phyloP scores from a whole-genome alignment of 306 rosid species.

The Chamaecrista fasciculata region DNA sequence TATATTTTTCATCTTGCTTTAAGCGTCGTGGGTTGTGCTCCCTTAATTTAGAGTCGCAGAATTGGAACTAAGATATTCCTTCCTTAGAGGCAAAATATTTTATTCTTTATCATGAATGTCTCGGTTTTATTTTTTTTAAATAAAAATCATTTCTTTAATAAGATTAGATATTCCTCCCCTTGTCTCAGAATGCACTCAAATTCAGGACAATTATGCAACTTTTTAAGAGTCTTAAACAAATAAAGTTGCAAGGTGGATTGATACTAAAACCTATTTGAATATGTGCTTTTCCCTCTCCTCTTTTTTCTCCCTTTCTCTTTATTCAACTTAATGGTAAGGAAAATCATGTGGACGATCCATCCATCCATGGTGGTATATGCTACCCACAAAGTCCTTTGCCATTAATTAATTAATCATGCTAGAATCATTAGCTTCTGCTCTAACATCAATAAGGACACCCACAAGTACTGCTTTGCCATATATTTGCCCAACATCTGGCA shows the following conservation, averaged over 20 bases:
- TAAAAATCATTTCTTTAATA: not conserved
- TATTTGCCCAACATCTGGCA: slow-evolving; percentile 45
- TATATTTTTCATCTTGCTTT: slow-evolving; percentile 36
- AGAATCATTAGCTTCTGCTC: slow-evolving; percentile 51
- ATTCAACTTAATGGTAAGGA: slow-evolving; percentile 48
- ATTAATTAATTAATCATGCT: slow-evolving; percentile 45
- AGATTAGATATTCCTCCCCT: slow-evolving; percentile 72
- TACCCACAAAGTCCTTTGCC: slow-evolving; percentile 34
- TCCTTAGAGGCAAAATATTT: slow-evolving; percentile 61
- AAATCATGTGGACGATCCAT: slow-evolving; percentile 23
- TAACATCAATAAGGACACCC: slow-evolving; percentile 38
- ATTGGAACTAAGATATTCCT: slow-evolving; percentile 96
- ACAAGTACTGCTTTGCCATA: slow-evolving; percentile 39
- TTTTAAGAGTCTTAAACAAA: slow-evolving; percentile 57
- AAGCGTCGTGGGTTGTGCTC: slow-evolving; percentile 73
- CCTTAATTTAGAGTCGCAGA: slow-evolving; percentile 90
- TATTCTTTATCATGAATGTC: slow-evolving; percentile 71
- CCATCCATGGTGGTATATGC: slow-evolving; percentile 52
- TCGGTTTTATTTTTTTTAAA: slow-evolving; percentile 28
- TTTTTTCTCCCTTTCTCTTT: slow-evolving; percentile 38
- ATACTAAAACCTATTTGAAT: slow-evolving; percentile 82
- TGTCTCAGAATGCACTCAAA: slow-evolving; percentile 64
- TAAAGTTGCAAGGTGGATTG: slow-evolving; percentile 69
- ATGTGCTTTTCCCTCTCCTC: slow-evolving; percentile 55
- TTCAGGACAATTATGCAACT: slow-evolving; percentile 72